Evolutionary conservation across 192 early-diverging fungal genomes (phyloP).

Genomic region (Radiomyces spectabilis): DNA sequence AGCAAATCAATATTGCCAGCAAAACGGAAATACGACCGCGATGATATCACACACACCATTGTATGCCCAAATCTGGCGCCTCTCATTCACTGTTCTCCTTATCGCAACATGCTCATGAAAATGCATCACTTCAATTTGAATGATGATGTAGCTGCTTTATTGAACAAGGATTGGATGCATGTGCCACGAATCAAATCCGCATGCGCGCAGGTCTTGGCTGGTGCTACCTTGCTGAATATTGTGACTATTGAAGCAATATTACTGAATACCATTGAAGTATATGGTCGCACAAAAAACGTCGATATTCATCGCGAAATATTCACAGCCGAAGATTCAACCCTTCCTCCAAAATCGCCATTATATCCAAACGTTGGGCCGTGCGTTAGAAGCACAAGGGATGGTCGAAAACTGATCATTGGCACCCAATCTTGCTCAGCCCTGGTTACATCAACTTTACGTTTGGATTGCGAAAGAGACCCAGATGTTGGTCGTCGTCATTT

Average conservation of each 20-base stretch:
- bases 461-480: conserved; percentile 8
- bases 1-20: no score
- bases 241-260: background rate
- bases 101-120: no score
- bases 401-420: conserved; percentile 19
- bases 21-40: no score
- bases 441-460: conserved; percentile 19
- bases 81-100: no score
- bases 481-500: no score
- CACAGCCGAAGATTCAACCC: no score
- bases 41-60: no score
- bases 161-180: background rate
- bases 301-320: background rate
- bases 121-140: no score
- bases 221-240: background rate
- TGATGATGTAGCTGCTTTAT: no score
- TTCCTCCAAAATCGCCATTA: background rate
- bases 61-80: no score
- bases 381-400: conserved; percentile 3
- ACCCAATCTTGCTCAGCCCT: conserved; percentile 22
- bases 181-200: background rate
- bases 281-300: background rate
- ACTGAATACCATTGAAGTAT: background rate
- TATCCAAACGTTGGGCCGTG: conserved; percentile 27
- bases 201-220: background rate